Base-by-base conservation (phyloP, 2,329 filamentous ascomycete genomes). In the Epichloe elymi region DNA sequence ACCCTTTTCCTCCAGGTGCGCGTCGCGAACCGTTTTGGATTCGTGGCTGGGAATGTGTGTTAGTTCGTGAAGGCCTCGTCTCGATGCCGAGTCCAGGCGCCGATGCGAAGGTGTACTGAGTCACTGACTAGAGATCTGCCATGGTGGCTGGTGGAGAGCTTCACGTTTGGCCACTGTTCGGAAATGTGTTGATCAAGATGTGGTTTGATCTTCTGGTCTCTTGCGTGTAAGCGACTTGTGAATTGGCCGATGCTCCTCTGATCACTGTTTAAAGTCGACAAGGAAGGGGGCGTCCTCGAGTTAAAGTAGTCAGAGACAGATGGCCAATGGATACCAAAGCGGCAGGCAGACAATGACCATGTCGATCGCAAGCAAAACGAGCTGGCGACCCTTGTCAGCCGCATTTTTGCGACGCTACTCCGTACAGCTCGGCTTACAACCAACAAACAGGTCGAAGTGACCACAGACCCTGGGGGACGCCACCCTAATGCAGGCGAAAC, bases 1-100 rank as follows among this genome's bases (percentile, higher is more conserved):
- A 30, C 56, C 58, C 46, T 63, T 62, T 46, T 66, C 63, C 50
- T 63, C 63, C 47, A 59, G 51, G 42, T 54, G 47, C 43, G 57
- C 55, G 33, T 54, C 51, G 30, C 46, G 51, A 38, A 7, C 48
- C 49, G 46, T 46, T 51, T 57, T 60, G 52, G 52, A 49, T 14
- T 53, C 55, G 8, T 53, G 19, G 37, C 57, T 58, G 37, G 35
- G 14, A 7, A 26, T 8, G 4, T 15, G 14, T 36, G 53, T 56
- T 15, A 55, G 26, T 39, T 15, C 54, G 26, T 39, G 14, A 39
- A 19, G 1, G 20, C 14, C 12, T 35, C 5, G 38, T 20, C 7
- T 33, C 3, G 14, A 15, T 26, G 14, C 20, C 19, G 17, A 35
- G 33, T 40, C 4, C 14, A 23, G 17, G 2, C 8, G 7, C 11